Evolutionary conservation across 129 eudicot species (phyloP).

Genomic region (Lactuca sativa): DNA sequence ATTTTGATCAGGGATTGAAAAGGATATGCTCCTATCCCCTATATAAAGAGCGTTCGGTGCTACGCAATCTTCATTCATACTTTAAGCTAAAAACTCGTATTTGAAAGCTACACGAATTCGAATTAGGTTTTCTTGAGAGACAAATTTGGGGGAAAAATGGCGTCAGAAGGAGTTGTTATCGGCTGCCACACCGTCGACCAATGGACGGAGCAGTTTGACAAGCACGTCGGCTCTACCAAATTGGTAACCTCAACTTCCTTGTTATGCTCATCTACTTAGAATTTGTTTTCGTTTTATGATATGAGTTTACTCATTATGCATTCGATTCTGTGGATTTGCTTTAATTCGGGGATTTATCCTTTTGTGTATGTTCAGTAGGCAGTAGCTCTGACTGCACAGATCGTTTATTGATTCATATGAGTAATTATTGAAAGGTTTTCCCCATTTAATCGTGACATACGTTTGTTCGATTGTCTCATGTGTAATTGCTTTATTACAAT

Average conservation of each 20-base stretch:
- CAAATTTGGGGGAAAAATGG: slow-evolving; percentile 28
- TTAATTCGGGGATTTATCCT: background rate
- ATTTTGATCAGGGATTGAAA: background rate
- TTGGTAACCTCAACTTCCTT: slow-evolving; percentile 17
- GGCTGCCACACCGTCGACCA: slow-evolving; percentile 52
- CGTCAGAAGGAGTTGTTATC: slow-evolving; percentile 68
- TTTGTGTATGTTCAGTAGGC: background rate
- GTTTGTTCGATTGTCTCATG: background rate
- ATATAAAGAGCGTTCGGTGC: background rate
- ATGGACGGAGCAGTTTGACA: slow-evolving; percentile 46
- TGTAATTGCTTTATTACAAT: background rate
- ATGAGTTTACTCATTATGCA: background rate
- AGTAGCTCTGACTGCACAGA: background rate
- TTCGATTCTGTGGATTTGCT: background rate
- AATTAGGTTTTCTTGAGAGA: slow-evolving; percentile 17
- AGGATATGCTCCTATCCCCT: background rate
- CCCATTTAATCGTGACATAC: background rate
- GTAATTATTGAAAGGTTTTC: background rate
- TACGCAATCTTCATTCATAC: background rate
- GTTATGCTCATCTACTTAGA: background rate
- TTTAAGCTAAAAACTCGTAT: background rate
- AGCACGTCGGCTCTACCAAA: slow-evolving; percentile 32
- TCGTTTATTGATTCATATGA: background rate
- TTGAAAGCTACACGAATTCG: background rate
- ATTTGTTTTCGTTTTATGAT: background rate